Conservation (phyloP, 768 basidiomycete genomes). For the Lyophyllum atratum region DNA sequence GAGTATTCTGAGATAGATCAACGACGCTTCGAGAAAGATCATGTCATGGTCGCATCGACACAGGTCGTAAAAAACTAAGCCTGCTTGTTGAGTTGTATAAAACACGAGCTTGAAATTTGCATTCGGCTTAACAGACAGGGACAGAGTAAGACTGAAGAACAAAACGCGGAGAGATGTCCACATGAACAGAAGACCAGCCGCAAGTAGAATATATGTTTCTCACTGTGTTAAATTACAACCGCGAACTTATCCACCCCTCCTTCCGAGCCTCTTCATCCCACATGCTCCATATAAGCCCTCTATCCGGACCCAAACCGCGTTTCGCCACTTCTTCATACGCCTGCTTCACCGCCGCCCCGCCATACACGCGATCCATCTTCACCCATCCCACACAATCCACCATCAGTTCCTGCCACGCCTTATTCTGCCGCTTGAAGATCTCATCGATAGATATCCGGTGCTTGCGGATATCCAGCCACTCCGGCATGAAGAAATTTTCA, state of each 20-base stretch:
- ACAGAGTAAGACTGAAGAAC: too few relatives aligned
- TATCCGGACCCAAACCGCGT: conserved; percentile 52
- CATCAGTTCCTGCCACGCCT: conserved; percentile 65
- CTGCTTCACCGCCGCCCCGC: conserved; percentile 45
- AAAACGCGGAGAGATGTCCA: background rate
- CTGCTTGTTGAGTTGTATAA: too few relatives aligned
- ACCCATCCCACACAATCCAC: conserved; percentile 58
- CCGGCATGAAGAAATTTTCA: conserved; percentile 68
- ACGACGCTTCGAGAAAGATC: too few relatives aligned
- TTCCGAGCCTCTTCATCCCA: conserved; percentile 43
- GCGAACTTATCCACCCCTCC: conserved; percentile 5
- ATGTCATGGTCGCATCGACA: too few relatives aligned
- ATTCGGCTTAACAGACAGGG: too few relatives aligned
- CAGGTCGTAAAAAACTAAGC: too few relatives aligned
- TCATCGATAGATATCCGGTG: conserved; percentile 45
- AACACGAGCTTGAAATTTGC: too few relatives aligned
- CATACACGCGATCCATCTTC: conserved; percentile 47
- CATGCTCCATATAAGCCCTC: conserved; percentile 65
- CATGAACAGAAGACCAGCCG: background rate
- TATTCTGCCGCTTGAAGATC: conserved; percentile 50
- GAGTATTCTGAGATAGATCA: too few relatives aligned
- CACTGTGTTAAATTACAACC: conserved; percentile 12
- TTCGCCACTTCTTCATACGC: conserved; percentile 49
- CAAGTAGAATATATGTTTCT: background rate
- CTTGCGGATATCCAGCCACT: conserved; percentile 63